These are phyloP conservation scores for Aureoboletus auriporus DNA, from an alignment of 768 basidiomycete genomes.

Conservation along the genomic window DNA sequence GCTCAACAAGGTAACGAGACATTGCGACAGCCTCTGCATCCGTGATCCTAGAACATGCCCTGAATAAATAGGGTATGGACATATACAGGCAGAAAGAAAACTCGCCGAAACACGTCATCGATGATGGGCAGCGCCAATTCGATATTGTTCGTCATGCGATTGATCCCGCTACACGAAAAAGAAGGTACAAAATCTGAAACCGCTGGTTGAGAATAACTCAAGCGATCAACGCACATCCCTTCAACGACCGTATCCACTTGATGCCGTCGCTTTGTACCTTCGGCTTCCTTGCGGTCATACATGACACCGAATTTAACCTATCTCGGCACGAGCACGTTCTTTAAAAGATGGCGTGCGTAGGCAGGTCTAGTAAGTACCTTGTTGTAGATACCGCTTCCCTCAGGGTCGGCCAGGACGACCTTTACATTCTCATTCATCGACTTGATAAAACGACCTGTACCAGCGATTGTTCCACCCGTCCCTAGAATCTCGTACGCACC, in stretches of 20 bases:
- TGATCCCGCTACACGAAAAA: conserved; percentile 67
- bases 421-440: conserved; percentile 59
- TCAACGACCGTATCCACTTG: conserved; percentile 97
- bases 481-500: conserved; percentile 39
- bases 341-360: no score
- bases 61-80: background rate
- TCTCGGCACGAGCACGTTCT: background rate
- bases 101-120: conserved; percentile 74
- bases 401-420: conserved; percentile 84
- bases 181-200: background rate
- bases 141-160: conserved; percentile 89
- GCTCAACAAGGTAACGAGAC: conserved; percentile 86
- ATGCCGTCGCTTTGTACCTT: conserved; percentile 89
- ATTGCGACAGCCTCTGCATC: conserved; percentile 94
- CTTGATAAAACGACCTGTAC: conserved; percentile 77
- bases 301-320: conserved; percentile 90
- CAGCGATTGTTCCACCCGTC: conserved; percentile 95
- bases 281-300: conserved; percentile 89
- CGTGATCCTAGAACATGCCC: conserved; percentile 57
- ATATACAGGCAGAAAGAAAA: background rate
- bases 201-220: conserved; percentile 6
- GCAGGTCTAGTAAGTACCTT: conserved; percentile 65
- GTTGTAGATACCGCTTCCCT: conserved; percentile 93
- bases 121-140: conserved; percentile 79
- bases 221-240: conserved; percentile 56